Evolutionary conservation across 768 basidiomycete species (phyloP), one percentile per base, ranked within the genome.

Genomic region (Boletus pseudopeckii): DNA sequence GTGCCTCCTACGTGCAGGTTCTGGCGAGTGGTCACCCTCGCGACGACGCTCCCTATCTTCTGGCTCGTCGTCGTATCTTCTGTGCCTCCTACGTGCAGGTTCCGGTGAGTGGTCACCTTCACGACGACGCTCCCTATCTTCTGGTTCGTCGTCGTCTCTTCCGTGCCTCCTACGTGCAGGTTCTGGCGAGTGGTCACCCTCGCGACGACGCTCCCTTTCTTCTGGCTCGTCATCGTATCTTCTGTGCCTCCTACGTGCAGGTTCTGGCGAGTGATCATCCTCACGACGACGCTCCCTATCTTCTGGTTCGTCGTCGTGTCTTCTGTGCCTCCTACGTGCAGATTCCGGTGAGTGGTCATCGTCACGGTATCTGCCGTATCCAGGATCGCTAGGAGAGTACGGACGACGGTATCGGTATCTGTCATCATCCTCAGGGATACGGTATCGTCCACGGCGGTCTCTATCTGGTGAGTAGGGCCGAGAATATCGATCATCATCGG

Each of bases 391-490:
- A 5, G 64, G 60, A n/a, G 60, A 60, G 42, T 60, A 58, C 11
- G 38, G 50, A 11, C 57, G 62, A 37, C 41, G 37, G 36, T 58
- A 47, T 39, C 41, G 37, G 24, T 60, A 49, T 36, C 52, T 20
- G 18, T 56, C 53, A 3, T 63, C 56, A 32, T 67, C 56, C 7
- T 38, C 56, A 10, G 54, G 58, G 18, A 49, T 52, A 36, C 52
- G 49, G 37, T 53, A 54, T 38, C 52, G 50, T 39, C 58, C 38
- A 14, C 24, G 42, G 39, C 44, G 22, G 13, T 45, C 30, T 36
- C 38, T 4, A 41, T 57, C 56, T 4, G 65, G 65, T 1, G 65
- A 67, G 44, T 62, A 59, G 6, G 59, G 61, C 24, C 63, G 64
- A 50, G 69, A 65, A 20, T 63, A 64, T 34, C 55, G 50, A 46